Conservation (phyloP, 1,284 basidiomycete species). For the Ustilago sp. region DNA sequence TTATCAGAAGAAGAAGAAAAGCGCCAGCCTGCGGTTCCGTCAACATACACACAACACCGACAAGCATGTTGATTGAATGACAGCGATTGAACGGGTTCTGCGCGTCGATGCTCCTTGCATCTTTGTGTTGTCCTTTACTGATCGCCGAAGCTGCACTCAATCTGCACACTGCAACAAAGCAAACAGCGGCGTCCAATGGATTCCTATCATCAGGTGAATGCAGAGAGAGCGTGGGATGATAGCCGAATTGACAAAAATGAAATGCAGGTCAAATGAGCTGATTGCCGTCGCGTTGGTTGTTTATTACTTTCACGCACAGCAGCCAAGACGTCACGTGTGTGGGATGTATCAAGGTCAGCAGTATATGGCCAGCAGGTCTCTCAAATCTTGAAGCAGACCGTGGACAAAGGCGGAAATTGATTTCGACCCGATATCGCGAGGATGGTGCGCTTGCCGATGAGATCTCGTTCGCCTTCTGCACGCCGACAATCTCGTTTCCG, state of each 20-base stretch:
- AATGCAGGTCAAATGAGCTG: conserved; percentile 9
- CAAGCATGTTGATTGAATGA: too few relatives aligned
- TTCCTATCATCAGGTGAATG: too few relatives aligned
- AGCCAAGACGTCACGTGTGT: neutral
- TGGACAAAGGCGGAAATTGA: neutral
- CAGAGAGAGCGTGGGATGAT: neutral
- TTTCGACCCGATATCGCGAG: too few relatives aligned
- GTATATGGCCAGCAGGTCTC: neutral
- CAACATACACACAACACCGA: neutral
- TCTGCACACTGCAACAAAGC: too few relatives aligned
- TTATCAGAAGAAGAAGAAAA: neutral
- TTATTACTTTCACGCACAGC: neutral
- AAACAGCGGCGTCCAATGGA: too few relatives aligned
- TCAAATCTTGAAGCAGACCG: neutral
- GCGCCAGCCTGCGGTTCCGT: neutral
- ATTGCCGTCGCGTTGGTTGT: neutral
- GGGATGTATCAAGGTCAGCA: neutral
- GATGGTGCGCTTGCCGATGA: too few relatives aligned
- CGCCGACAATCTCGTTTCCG: neutral
- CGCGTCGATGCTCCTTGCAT: too few relatives aligned
- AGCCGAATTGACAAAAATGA: conserved; percentile 3
- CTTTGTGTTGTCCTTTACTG: too few relatives aligned
- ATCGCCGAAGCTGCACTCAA: too few relatives aligned
- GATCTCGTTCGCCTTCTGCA: neutral
- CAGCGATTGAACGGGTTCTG: too few relatives aligned